phyloP scores from a whole-genome alignment of 2,329 filamentous ascomycete species.

The Fusarium euwallaceae region DNA sequence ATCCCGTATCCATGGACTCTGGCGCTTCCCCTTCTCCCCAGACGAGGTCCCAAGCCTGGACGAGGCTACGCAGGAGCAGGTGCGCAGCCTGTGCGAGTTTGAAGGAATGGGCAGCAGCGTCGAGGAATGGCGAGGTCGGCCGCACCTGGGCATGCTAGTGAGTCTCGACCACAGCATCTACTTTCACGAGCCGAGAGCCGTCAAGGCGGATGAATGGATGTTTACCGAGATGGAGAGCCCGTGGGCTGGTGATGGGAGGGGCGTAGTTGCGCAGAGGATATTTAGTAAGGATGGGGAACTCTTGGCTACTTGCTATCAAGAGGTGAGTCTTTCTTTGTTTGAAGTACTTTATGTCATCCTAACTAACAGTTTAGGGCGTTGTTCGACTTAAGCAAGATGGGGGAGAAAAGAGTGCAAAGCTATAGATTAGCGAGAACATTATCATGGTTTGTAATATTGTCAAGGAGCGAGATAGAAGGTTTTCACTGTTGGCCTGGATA shows the following conservation, averaged over 20 bases:
- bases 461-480: neutral
- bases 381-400: slow-evolving; percentile 62
- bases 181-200: slow-evolving; percentile 71
- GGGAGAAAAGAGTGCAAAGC: slow-evolving; percentile 50
- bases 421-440: slow-evolving; percentile 37
- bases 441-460: neutral
- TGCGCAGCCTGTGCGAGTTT: slow-evolving; percentile 56
- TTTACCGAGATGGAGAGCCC: slow-evolving; percentile 84
- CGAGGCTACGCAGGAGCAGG: slow-evolving; percentile 53
- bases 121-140: slow-evolving; percentile 64
- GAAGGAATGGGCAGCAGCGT: slow-evolving; percentile 57
- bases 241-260: slow-evolving; percentile 83
- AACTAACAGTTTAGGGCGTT: slow-evolving; percentile 57
- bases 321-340: slow-evolving; percentile 62
- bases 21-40: slow-evolving; percentile 73
- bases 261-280: slow-evolving; percentile 81
- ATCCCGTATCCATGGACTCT: slow-evolving; percentile 82
- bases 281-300: slow-evolving; percentile 78
- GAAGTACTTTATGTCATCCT: neutral
- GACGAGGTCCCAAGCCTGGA: slow-evolving; percentile 62
- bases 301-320: slow-evolving; percentile 84
- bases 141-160: slow-evolving; percentile 86
- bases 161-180: slow-evolving; percentile 82
- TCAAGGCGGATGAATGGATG: slow-evolving; percentile 81
- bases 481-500: neutral